Evolutionary conservation across 202 grass and related monocot genomes (phyloP).

Genomic region (Tripidium arundinaceum): DNA sequence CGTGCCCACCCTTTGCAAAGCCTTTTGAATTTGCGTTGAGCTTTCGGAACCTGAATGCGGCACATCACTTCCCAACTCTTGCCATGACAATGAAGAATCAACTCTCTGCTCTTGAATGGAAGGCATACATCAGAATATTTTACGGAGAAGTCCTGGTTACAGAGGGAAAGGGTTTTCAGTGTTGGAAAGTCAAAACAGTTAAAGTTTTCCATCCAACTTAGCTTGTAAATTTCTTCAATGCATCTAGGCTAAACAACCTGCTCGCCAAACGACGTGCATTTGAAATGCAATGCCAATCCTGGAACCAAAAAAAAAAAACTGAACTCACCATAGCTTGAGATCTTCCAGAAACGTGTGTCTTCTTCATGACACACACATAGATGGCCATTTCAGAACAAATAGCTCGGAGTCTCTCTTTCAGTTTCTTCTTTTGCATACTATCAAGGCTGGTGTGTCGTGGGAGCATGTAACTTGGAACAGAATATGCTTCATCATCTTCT

Average conservation of each 20-base stretch:
- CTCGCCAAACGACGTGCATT: background rate
- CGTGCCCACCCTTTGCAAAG: background rate
- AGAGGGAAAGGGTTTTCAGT: background rate
- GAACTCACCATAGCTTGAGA: background rate
- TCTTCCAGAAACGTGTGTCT: background rate
- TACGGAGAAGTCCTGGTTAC: background rate
- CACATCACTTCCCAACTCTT: background rate
- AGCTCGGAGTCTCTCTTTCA: background rate
- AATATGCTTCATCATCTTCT: background rate
- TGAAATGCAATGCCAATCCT: background rate
- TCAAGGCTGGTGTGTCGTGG: background rate
- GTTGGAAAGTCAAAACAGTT: background rate
- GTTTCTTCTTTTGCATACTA: background rate
- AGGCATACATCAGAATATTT: background rate
- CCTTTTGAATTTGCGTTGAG: background rate
- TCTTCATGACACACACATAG: background rate
- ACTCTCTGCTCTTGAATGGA: background rate
- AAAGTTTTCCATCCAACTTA: background rate
- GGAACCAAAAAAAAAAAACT: background rate
- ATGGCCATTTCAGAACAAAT: slow-evolving; percentile 24
- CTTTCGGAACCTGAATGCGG: background rate
- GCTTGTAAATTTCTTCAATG: background rate
- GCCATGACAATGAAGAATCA: background rate
- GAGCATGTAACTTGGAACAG: background rate
- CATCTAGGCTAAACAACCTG: background rate